Evolutionary conservation across 768 basidiomycete genomes (phyloP), one percentile per base, ranked within the genome.

Genomic region (Pleurotus ostreatus): DNA sequence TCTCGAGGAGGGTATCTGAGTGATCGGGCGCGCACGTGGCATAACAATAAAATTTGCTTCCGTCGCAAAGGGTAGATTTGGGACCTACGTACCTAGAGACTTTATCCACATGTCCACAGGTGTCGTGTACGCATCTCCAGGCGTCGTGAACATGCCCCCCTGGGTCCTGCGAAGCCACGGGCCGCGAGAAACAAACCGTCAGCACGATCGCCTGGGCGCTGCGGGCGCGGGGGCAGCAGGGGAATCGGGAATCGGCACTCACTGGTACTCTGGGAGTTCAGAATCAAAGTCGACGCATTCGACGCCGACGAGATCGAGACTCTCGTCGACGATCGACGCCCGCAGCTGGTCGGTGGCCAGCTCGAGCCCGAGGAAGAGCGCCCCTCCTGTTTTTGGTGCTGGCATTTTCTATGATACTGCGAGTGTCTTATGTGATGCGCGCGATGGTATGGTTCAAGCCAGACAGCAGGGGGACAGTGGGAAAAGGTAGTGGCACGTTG

Each of bases 101-200:
- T 89, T 91, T 55, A 92, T 84, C 91, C 91, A 93, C 88, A 93
- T 91, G 64, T 94, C 91, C 46, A 94, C 80, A 1, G 92, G 91
- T 5, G 91, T 92, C 39, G 89, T 92, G 66, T 88, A 92, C 20
- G 89, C 89, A 69, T 93, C 90, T 26, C 89, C 89, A 3, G 88
- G 87, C 0, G 88, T 89, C 44, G 88, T 92, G 70, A 92, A 92
- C 57, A 93, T 88, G 4, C 92, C 92, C 46, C 89, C 89, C 58
- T 89, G 86, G 1, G 90, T 94, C 68, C 92, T 93, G 66, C 13
- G 58, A 56, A 52, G 59, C 37, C 45, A 56, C 39, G 54, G 45
- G 44, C 56, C 47, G 47, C 38, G 48, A 57, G 51, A 22, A n/a
- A 53, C 13, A 13, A 39, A 25, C 12, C n/a, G 11, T 39, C 37